These are phyloP conservation scores for Bipolaris victoriae DNA, from an alignment of 2,329 filamentous ascomycete genomes.

Conservation along the genomic window DNA sequence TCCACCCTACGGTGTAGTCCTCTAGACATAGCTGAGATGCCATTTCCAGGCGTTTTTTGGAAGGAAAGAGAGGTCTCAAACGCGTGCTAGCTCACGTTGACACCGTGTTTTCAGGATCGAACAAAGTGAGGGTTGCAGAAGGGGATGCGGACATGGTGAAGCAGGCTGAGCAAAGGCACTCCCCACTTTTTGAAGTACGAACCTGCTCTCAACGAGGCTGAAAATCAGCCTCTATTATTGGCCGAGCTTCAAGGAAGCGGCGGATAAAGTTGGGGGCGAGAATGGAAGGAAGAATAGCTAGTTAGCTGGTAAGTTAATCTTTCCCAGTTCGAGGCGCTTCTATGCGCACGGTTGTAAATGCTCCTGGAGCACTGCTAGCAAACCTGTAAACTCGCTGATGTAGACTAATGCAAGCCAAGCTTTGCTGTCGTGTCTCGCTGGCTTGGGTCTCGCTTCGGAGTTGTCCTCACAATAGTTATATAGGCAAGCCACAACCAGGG, in stretches of 20 bases:
- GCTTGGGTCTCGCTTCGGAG: too few relatives aligned
- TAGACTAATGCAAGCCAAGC: too few relatives aligned
- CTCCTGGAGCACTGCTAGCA: too few relatives aligned
- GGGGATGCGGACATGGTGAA: neutral
- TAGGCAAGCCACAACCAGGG: too few relatives aligned
- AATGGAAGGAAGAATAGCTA: neutral
- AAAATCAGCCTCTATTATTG: neutral
- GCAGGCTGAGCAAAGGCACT: neutral
- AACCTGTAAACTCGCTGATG: too few relatives aligned
- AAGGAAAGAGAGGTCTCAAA: neutral
- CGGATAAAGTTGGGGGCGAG: neutral
- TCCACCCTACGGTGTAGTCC: constrained; percentile 43
- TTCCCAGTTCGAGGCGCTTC: neutral
- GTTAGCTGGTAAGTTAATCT: neutral
- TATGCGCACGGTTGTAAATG: too few relatives aligned
- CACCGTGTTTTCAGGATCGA: neutral
- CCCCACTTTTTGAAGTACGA: neutral
- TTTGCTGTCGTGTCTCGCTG: too few relatives aligned
- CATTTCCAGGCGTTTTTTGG: neutral
- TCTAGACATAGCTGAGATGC: neutral
- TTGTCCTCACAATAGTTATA: too few relatives aligned
- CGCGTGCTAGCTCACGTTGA: neutral
- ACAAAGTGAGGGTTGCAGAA: neutral
- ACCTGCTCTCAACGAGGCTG: neutral
- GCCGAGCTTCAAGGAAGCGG: neutral